Evolutionary conservation across 164 flowering plant species (phyloP).

Genomic region (Dillenia turbinata): DNA sequence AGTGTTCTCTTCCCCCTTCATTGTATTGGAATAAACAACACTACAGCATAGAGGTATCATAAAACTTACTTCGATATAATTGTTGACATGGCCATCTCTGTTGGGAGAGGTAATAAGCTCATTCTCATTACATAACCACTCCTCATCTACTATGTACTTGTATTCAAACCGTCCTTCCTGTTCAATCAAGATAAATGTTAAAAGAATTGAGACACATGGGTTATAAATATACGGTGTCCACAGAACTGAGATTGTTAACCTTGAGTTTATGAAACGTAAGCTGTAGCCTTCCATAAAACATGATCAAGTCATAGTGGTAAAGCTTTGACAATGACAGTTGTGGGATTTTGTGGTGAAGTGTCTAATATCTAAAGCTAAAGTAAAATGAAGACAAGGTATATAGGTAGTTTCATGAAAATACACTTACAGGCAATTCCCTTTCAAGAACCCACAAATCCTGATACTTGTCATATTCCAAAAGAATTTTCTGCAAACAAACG

Average conservation of each 20-base stretch:
- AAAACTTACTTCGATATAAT: conserved; percentile 59
- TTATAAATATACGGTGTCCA: too few relatives aligned
- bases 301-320: too few relatives aligned
- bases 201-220: too few relatives aligned
- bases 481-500: conserved; percentile 43
- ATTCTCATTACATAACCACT: conserved; percentile 56
- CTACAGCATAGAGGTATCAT: not conserved
- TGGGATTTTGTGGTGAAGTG: too few relatives aligned
- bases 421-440: conserved; percentile 73
- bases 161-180: conserved; percentile 95
- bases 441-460: conserved; percentile 61
- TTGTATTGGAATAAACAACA: not conserved
- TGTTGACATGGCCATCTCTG: conserved; percentile 92
- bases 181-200: not conserved
- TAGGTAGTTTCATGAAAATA: not conserved
- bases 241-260: too few relatives aligned
- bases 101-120: conserved; percentile 57
- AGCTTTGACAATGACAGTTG: too few relatives aligned
- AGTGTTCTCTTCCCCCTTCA: not conserved
- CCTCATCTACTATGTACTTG: conserved; percentile 87
- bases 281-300: too few relatives aligned
- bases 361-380: too few relatives aligned
- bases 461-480: conserved; percentile 47
- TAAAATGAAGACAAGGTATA: too few relatives aligned
- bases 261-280: too few relatives aligned